Conservation (phyloP, 2,329 filamentous ascomycete species). For the Pseudocercospora vitis region DNA sequence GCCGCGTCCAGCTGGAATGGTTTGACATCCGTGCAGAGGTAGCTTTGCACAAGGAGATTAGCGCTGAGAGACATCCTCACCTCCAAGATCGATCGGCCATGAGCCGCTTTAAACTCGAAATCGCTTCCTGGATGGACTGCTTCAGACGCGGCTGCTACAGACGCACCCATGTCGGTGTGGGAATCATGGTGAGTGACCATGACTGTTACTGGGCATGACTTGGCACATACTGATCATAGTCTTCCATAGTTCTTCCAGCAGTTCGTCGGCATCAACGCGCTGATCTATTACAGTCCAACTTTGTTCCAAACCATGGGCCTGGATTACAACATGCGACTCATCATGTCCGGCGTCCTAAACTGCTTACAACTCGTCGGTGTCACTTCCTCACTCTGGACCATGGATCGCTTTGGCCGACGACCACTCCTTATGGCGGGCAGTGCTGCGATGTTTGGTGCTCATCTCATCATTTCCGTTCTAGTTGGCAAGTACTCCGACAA, state of each 20-base stretch:
- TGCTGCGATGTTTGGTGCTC: conserved; percentile 50
- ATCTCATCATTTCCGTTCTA: conserved; percentile 54
- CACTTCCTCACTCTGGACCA: conserved; percentile 43
- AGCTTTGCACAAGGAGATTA: conserved; percentile 50
- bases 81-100: conserved; percentile 30
- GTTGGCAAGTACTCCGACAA: conserved; percentile 54
- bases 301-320: conserved; percentile 46
- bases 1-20: conserved; percentile 54
- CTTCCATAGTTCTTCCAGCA: conserved; percentile 36
- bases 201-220: neutral
- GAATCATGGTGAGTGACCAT: conserved; percentile 47
- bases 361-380: conserved; percentile 46
- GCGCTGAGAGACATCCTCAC: conserved; percentile 40
- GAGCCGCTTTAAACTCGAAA: conserved; percentile 45
- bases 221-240: neutral
- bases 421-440: conserved; percentile 46
- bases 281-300: conserved; percentile 53
- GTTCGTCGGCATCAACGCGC: conserved; percentile 45
- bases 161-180: conserved; percentile 53
- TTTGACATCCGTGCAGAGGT: conserved; percentile 56
- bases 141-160: conserved; percentile 49
- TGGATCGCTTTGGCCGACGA: conserved; percentile 46
- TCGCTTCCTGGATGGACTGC: conserved; percentile 49
- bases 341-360: conserved; percentile 47
- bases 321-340: conserved; percentile 40